Evolutionary conservation across 192 early-diverging fungal species (phyloP), one percentile per base, ranked within the genome.

Genomic region (Coemansia biformis): DNA sequence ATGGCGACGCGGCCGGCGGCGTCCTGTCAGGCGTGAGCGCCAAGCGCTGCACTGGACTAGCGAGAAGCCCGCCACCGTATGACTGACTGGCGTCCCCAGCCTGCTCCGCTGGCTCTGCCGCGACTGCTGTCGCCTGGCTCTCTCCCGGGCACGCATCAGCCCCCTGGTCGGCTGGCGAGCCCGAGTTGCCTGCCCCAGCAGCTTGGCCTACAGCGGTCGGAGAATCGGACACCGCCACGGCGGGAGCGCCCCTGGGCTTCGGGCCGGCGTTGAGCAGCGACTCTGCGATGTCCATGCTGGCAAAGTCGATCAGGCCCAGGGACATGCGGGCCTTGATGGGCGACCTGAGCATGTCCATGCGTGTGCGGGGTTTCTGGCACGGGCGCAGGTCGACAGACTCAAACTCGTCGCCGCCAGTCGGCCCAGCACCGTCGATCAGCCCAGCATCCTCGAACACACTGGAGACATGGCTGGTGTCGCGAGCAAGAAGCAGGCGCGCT

Each of bases 251-350:
- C 24, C 6, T 26, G 24, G 24, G 24, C 29, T 3, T 5, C 29
- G 4, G 51, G 24, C 32, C 48, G 3, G 54, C 46, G 29, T 65
- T 58, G 9, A 57, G n/a, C 35, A 65, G 57, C 15, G 53, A 65
- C 2, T 29, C 19, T n/a, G 53, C 58, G 21, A 61, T 59, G 28
- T 73, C 69, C 44, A 75, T 58, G 17, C 59, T 47, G 40, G 23
- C 59, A 59, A 75, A 75, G 48, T 75, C 71, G 15, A 75, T 63
- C n/a, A 75, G 48, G 14, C 71, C 71, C 15, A 75, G 55, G 4
- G 71, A 75, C 51, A 55, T 59, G 26, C 69, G 69, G 12, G 58
- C 37, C 17, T 54, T 50, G 2, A 37, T 53, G 5, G 68, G 57
- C 8, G 57, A 48, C 9, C 46, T 49, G n/a, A 72, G 52, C 9